A percentile compares a stretch with the other conserved stretches of the same genome.
Evolutionary conservation across 169 alveolate species (phyloP).

Genomic region (Eimeria zaria): DNA sequence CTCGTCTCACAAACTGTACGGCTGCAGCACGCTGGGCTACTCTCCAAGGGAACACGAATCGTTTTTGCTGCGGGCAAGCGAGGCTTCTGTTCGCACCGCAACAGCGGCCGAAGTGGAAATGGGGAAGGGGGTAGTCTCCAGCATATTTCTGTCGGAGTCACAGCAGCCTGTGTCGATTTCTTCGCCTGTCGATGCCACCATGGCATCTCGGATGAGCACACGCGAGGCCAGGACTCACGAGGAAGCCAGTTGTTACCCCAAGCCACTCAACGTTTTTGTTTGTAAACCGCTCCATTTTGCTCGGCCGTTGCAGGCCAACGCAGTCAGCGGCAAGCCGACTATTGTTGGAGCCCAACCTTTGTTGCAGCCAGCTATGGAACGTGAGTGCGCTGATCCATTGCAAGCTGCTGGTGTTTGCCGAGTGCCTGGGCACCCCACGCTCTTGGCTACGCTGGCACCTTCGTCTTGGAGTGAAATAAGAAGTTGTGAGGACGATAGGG

Average conservation of each 20-base stretch:
- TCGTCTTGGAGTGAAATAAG: background rate
- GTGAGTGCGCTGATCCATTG: background rate
- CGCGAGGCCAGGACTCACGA: background rate
- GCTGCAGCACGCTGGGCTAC: slow-evolving; percentile 4
- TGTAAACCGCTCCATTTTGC: slow-evolving; percentile 6
- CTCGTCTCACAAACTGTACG: background rate
- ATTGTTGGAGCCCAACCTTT: background rate
- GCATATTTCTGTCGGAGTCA: background rate
- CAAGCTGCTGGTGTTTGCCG: background rate
- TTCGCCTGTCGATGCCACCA: background rate
- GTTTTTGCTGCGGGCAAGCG: background rate
- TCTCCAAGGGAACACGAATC: background rate
- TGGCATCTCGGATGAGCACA: background rate
- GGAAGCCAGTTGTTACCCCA: background rate
- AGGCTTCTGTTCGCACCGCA: slow-evolving; percentile 11
- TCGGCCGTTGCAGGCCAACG: background rate
- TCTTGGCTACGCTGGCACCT: background rate
- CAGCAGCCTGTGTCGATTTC: slow-evolving; percentile 55
- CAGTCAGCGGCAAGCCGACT: background rate
- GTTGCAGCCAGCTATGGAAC: background rate
- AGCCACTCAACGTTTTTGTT: background rate
- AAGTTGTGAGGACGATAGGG: background rate
- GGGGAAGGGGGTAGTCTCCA: slow-evolving; percentile 15
- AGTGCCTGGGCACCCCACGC: background rate
- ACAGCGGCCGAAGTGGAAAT: background rate